Conservation (phyloP, 177 flowering plant species). For the Vitis hybrid region DNA sequence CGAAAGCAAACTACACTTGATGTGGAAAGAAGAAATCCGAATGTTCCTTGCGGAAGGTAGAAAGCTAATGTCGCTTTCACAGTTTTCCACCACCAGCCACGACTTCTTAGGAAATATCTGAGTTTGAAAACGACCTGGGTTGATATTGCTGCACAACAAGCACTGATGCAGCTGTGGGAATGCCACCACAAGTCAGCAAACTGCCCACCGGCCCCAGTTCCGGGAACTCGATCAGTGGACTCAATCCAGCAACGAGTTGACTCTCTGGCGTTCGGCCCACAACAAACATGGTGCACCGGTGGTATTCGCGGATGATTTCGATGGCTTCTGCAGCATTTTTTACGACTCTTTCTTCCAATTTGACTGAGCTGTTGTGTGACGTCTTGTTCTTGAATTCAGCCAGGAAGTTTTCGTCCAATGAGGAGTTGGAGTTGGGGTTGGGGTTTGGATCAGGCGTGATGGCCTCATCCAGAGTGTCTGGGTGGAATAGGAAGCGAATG, state of each 20-base stretch:
- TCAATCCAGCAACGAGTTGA: conserved; percentile 16
- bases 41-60: no score
- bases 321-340: conserved; percentile 27
- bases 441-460: conserved; percentile 15
- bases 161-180: conserved; percentile 58
- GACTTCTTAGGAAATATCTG: no score
- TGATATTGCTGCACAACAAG: conserved; percentile 61
- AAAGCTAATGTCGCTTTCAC: no score
- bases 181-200: conserved; percentile 45
- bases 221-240: conserved; percentile 38
- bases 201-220: conserved; percentile 72
- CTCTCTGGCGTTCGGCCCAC: conserved; percentile 67
- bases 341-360: conserved; percentile 42
- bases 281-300: conserved; percentile 51
- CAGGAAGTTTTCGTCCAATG: conserved; percentile 26
- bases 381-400: conserved; percentile 29
- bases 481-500: conserved; percentile 31
- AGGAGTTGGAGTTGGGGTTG: background rate
- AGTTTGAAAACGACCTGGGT: no score
- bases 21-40: no score
- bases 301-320: conserved; percentile 10
- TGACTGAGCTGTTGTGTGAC: conserved; percentile 24
- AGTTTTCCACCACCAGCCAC: no score
- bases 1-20: no score
- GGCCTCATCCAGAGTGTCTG: conserved; percentile 24